Evolutionary conservation across 371 early-diverging fungal genomes (phyloP).

Genomic region (Conidiobolus incongruus): DNA sequence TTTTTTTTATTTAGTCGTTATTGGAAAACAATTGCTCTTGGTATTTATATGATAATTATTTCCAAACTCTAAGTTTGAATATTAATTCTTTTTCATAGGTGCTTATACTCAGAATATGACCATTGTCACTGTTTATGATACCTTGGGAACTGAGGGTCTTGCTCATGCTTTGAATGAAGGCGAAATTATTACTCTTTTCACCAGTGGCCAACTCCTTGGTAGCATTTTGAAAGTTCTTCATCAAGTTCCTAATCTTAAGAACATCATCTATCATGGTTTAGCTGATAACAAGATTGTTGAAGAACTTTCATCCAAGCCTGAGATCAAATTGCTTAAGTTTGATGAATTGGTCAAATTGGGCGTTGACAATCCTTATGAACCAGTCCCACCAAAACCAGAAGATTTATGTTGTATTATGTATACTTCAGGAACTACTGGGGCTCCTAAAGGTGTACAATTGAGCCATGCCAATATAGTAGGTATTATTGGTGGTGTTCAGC

Average conservation of each 20-base stretch:
- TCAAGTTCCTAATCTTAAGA: slow-evolving; percentile 34
- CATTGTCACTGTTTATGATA: slow-evolving; percentile 73
- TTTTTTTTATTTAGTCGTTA: slow-evolving; percentile 1
- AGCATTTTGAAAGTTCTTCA: slow-evolving; percentile 34
- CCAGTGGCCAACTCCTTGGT: slow-evolving; percentile 56
- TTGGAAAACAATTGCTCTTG: neutral
- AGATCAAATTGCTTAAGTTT: slow-evolving; percentile 19
- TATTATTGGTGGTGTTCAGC: slow-evolving; percentile 35
- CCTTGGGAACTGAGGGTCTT: slow-evolving; percentile 71
- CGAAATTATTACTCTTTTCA: slow-evolving; percentile 49
- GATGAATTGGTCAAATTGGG: slow-evolving; percentile 41
- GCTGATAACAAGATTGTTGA: slow-evolving; percentile 19
- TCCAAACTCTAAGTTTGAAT: slow-evolving; percentile 12
- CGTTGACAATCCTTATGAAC: slow-evolving; percentile 26
- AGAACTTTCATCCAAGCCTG: slow-evolving; percentile 11
- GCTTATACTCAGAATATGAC: slow-evolving; percentile 43
- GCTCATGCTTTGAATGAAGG: slow-evolving; percentile 68
- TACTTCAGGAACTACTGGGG: slow-evolving; percentile 87
- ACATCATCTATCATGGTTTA: slow-evolving; percentile 47
- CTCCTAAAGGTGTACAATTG: slow-evolving; percentile 73
- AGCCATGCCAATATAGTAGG: slow-evolving; percentile 71
- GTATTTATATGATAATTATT: neutral
- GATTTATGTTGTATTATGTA: slow-evolving; percentile 87
- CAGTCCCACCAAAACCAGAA: slow-evolving; percentile 37
- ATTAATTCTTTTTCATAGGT: slow-evolving; percentile 15